Evolutionary conservation across 2,329 filamentous ascomycete species (phyloP), one percentile per base, ranked within the genome.

Genomic region (Sphaerostilbella broomeana): DNA sequence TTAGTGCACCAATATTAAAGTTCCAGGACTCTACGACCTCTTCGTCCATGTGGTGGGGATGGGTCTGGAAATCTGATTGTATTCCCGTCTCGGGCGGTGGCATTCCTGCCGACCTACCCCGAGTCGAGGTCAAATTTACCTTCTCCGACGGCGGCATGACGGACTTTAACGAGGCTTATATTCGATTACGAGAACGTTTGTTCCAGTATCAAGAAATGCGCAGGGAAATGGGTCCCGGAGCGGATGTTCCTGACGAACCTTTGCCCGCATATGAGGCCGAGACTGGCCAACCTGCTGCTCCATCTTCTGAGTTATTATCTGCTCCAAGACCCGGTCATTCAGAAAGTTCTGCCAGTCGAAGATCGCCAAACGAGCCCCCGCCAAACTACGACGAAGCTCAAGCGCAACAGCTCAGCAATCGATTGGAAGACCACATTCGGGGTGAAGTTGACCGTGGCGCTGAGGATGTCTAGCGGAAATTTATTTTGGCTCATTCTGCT

Each of bases 71-170:
- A 40, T 84, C 84, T 17, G 67, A 82, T 30, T 79, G 94, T 43
- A 82, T 84, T 52, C 87, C 90, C 2, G 86, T 94, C 17, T 68
- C 82, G 1, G 85, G 85, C 24, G 92, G 92, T 25, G 86, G 86
- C 35, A 85, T 95, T 35, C 86, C 89, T 1, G 65, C 81, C 5
- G 70, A 82, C 16, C 73, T 86, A 46, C 74, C 81, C 13, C 78
- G 81, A 19, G 70, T 95, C 29, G 86, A 92, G 53, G 62, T 94
- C 49, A 88, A 85, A 58, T 73, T 95, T 53, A 88, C 82, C 16
- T 97, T 97, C 69, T 89, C 88, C 57, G 89, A 97, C 47, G 90
- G 90, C 29, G 90, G 90, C n/a, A 89, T 89, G 43, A 92, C 84
- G 59, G 88, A 95, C 51, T 97, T 94, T 56, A 82, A 89, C 53